phyloP scores from a whole-genome alignment of 2,329 filamentous ascomycete species.

The Sporothrix sp. region DNA sequence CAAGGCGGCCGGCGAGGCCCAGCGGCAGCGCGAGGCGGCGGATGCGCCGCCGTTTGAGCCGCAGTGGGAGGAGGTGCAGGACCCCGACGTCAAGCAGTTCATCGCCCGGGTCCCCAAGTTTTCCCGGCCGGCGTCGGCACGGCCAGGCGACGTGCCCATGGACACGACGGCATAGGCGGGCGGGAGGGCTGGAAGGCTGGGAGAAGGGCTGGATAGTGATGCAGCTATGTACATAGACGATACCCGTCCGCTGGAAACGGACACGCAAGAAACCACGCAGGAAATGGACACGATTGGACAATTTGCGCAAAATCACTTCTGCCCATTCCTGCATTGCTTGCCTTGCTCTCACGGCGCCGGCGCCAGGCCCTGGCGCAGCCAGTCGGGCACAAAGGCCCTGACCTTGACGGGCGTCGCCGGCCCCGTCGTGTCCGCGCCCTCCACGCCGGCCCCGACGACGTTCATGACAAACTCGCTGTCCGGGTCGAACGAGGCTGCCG shows the following conservation, averaged over 20 bases:
- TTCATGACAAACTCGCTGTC: conserved; percentile 51
- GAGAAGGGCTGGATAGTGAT: not conserved
- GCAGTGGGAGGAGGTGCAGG: conserved; percentile 17
- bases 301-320: not conserved
- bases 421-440: conserved; percentile 33
- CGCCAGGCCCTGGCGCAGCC: conserved; percentile 44
- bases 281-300: no score
- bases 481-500: conserved; percentile 48
- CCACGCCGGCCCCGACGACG: conserved; percentile 20
- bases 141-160: conserved; percentile 8
- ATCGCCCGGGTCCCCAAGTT: conserved; percentile 15
- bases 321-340: not conserved
- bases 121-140: not conserved
- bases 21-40: conserved; percentile 12
- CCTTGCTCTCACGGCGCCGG: not conserved
- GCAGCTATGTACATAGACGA: conserved; percentile 5
- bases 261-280: not conserved
- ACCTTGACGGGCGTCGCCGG: conserved; percentile 39
- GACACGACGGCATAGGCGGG: conserved; percentile 4
- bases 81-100: conserved; percentile 16
- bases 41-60: conserved; percentile 15
- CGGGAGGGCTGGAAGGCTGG: not conserved
- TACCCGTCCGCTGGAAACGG: conserved; percentile 9
- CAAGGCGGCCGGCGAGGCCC: conserved; percentile 11
- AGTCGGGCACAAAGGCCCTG: conserved; percentile 77